phyloP scores from a whole-genome alignment of 108 stramenopile genomes.

The Fistulifera solaris region DNA sequence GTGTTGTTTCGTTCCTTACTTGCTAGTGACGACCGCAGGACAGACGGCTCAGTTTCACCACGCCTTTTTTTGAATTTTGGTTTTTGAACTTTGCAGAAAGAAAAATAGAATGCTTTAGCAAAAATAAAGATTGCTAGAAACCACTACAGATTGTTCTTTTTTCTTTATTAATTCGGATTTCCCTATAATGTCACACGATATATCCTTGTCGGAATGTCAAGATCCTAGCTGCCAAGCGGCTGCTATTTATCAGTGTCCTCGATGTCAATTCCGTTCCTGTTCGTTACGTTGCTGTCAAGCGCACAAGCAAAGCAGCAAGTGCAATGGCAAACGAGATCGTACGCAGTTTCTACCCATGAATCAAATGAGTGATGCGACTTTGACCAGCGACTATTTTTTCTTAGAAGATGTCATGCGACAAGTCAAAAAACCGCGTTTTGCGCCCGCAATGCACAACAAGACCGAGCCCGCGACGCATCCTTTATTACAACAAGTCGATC shows the following conservation, averaged over 20 bases:
- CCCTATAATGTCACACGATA: no score
- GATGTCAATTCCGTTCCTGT: conserved; percentile 45
- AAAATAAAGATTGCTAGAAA: no score
- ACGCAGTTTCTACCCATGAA: conserved; percentile 27
- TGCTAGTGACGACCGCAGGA: no score
- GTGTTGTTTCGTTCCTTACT: no score
- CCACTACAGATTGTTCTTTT: no score
- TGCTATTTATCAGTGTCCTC: conserved; percentile 52
- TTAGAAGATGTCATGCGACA: conserved; percentile 51
- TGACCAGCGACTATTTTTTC: conserved; percentile 68
- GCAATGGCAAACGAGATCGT: conserved; percentile 65
- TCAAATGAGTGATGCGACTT: conserved; percentile 39
- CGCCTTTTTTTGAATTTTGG: no score
- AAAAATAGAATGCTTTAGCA: no score
- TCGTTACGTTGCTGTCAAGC: conserved; percentile 44
- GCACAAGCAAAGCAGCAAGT: conserved; percentile 39
- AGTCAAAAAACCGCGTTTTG: background rate
- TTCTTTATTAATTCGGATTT: no score
- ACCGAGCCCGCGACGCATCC: background rate
- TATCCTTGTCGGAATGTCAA: conserved; percentile 17
- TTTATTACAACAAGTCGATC: background rate
- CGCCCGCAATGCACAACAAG: background rate
- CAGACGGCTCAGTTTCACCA: no score
- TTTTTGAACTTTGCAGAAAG: no score
- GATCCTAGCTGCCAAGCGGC: conserved; percentile 26